A percentile compares a stretch with the other conserved stretches of the same genome.
These are phyloP conservation scores for Falciphora oryzae DNA, from an alignment of 2,329 filamentous ascomycete species.

Conservation along the genomic window DNA sequence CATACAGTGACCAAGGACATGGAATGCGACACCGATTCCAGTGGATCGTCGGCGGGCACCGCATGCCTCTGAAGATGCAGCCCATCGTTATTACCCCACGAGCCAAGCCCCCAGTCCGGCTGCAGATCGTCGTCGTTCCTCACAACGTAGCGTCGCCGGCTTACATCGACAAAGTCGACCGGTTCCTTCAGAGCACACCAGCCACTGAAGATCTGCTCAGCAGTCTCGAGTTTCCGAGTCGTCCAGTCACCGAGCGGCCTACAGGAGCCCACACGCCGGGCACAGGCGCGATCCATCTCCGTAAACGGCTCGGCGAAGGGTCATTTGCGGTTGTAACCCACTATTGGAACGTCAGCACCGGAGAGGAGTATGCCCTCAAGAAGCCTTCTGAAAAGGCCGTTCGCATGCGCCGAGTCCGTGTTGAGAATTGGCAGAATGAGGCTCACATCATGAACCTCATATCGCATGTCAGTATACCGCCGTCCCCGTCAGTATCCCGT, in stretches of 20 bases:
- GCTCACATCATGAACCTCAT: not conserved
- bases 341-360: not conserved
- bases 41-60: not conserved
- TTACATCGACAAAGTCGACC: not conserved
- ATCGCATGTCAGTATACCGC: not conserved
- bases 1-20: not conserved
- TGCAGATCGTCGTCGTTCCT: not conserved
- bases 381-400: not conserved
- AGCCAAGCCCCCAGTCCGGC: not conserved
- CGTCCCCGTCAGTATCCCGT: not conserved
- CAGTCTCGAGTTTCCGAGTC: not conserved
- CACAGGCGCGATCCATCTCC: not conserved
- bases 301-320: not conserved
- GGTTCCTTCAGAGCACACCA: not conserved
- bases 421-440: not conserved
- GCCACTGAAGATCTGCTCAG: not conserved
- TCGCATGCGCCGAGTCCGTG: not conserved
- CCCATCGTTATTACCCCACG: not conserved
- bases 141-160: not conserved
- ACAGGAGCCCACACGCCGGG: not conserved
- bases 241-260: not conserved
- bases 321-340: not conserved
- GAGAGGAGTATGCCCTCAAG: not conserved
- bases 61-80: accelerated
- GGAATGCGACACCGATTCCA: not conserved